Evolutionary conservation across 169 alveolate species (phyloP), one percentile per base, ranked within the genome.

Genomic region (Eimeria tenella): DNA sequence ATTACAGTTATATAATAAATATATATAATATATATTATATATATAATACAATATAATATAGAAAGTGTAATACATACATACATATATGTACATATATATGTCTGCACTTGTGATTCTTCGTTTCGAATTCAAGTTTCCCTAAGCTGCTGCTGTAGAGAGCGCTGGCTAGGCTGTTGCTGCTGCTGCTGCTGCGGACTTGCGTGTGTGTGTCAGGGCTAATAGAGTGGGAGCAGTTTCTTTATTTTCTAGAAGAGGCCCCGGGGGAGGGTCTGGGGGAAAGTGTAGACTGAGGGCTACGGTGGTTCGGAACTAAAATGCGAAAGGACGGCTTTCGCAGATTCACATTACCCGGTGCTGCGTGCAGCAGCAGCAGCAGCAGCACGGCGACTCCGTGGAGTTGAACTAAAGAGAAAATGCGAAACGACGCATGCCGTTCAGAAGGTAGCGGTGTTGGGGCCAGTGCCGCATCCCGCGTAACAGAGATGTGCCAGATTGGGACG

Each of bases 171-270:
- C 21, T 63, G 15, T 31, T 63, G 73, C 73, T 63, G 42, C 73
- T 15, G 73, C 21, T 63, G 73, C 73, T 8, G 73, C 73, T 11
- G 73, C 73, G n/a, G 50, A 15, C 50, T 73, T 10, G 10, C 17
- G 55, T 42, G 21, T 49, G 23, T 60, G 19, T n/a, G n/a, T 25
- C 94, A 89, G 94, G 94, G 19, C 31, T 89, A 55, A 56, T 89
- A 25, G 94, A 89, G 31, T 89, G 94, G 94, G 70, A 73, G 62
- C 83, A 81, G 53, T 89, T 89, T 25, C 65, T 75, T 5, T 89
- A 62, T 15, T 74, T 89, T 50, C 60, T 89, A 23, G 89, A 74
- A 65, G 89, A 73, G 81, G 56, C 70, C 56, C 94, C 94, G 5
- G 52, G 55, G 15, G 68, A 89, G 81, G 94, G 94, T 0, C 25